Percentiles rank a stretch among this genome's conserved stretches.
Evolutionary conservation across 208 protist genomes (phyloP).

Genomic region (Trypanosoma melophagium): DNA sequence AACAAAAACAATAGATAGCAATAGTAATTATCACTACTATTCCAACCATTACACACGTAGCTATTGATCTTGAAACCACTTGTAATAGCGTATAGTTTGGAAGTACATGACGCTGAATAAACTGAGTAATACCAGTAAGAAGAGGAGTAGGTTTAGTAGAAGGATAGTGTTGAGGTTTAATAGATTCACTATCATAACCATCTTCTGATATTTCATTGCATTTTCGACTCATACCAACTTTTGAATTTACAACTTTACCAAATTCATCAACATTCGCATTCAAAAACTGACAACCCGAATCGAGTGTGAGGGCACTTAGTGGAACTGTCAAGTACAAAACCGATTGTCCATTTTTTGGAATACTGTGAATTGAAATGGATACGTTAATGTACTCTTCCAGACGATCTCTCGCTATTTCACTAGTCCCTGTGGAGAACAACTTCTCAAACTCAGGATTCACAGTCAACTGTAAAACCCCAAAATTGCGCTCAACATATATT

Average conservation of each 20-base stretch:
- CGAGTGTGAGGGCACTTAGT: conserved; percentile 56
- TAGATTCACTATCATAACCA: neutral
- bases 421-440: neutral
- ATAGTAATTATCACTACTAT: conserved; percentile 8
- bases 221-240: no score
- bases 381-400: conserved; percentile 53
- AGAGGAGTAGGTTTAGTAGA: conserved; percentile 6
- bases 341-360: conserved; percentile 40
- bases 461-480: conserved; percentile 49
- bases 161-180: neutral
- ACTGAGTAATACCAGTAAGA: conserved; percentile 14
- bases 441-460: conserved; percentile 26
- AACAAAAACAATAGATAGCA: neutral
- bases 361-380: conserved; percentile 59
- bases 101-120: conserved; percentile 16
- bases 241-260: neutral
- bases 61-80: conserved; percentile 4
- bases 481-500: conserved; percentile 74
- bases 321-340: conserved; percentile 50
- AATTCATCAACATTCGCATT: conserved; percentile 25
- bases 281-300: conserved; percentile 31
- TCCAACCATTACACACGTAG: conserved; percentile 1
- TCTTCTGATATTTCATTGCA: neutral
- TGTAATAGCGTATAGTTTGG: conserved; percentile 6
- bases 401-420: neutral